Evolutionary conservation across 2,329 filamentous ascomycete genomes (phyloP).

Genomic region (Ophiobolus disseminans): DNA sequence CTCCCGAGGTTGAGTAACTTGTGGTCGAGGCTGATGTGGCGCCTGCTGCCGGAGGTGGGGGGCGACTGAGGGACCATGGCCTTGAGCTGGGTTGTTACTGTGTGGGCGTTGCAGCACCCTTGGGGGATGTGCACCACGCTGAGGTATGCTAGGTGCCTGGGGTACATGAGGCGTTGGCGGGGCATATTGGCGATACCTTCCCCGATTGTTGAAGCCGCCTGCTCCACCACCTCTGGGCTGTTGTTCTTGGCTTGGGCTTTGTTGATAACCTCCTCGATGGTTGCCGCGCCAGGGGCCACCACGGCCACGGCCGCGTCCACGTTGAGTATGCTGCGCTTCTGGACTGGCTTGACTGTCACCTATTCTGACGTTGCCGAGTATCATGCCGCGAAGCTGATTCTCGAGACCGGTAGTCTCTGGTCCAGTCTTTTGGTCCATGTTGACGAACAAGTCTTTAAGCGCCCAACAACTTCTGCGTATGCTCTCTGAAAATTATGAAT

Average conservation of each 20-base stretch:
- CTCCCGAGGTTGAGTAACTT: conserved; percentile 26
- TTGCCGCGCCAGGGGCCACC: conserved; percentile 20
- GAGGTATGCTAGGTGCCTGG: conserved; percentile 5
- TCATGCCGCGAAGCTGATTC: conserved; percentile 65
- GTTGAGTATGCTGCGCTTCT: conserved; percentile 21
- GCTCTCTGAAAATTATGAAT: too few species aligned
- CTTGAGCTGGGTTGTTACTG: conserved; percentile 10
- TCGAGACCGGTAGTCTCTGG: conserved; percentile 49
- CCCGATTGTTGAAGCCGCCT: conserved; percentile 11
- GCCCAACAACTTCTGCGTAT: too few species aligned
- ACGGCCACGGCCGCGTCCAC: conserved; percentile 30
- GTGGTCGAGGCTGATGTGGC: conserved; percentile 21
- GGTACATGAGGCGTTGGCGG: conserved; percentile 6
- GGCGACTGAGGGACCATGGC: conserved; percentile 6
- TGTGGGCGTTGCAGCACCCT: conserved; percentile 33
- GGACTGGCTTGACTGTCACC: conserved; percentile 22
- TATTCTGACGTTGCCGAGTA: conserved; percentile 60
- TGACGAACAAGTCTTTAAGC: too few species aligned
- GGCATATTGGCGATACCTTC: conserved; percentile 14
- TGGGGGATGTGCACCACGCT: conserved; percentile 8
- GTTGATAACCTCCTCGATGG: conserved; percentile 12
- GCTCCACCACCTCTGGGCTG: conserved; percentile 18
- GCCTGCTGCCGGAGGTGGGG: conserved; percentile 21
- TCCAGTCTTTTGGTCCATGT: conserved; percentile 25
- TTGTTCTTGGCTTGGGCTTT: conserved; percentile 15